Base-by-base conservation (phyloP, 1,284 basidiomycete species). In the Naganishia sp. region DNA sequence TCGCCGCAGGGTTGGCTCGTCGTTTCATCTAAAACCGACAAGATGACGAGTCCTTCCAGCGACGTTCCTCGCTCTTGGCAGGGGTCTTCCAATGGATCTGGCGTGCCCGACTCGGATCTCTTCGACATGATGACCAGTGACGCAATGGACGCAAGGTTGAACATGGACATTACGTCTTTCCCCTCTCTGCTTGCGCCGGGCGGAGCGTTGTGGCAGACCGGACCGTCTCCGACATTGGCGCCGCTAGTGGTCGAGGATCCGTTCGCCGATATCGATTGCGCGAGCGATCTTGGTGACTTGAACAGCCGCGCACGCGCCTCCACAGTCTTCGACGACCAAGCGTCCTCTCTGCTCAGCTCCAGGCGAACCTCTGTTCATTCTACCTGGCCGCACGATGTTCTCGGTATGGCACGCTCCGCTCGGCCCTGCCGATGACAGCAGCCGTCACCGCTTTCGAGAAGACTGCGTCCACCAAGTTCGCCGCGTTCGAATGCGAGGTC, bases 241-340 rank as follows among this genome's bases (percentile, higher is more conserved):
- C 67, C 64, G 6, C 32, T 62, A n/a, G 54, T 68, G 32, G 42
- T 66, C 25, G 67, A 68, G 35, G 67, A 68, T 52, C 64, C 67
- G 6, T 54, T 68, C 51, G 67, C 60, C 31, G 67, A 68, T 39
- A 51, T 61, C 18, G 58, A 50, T n/a, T 21, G 21, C n/a, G 28
- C 58, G n/a, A 61, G 47, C 35, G 58, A 61, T 25, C 47, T 61
- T 18, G 10, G 21, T 9, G 58, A 61, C 23, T 28, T 61, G 47
- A 18, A 61, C 9, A 49, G 35, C 10, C 47, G 46, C 18, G 43
- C 47, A 11, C 58, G 58, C 39, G 47, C 58, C 2, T 61, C 58
- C 1, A 50, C 58, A 11, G 47, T 32, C 21, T 61, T 61, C 23
- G 58, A 61, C 18, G 58, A 61, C 5, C 58, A 61, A 6, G 15